Percentiles rank a stretch among this genome's conserved stretches.
phyloP scores from a whole-genome alignment of 257 asterid genomes.

The Striga asiatica region DNA sequence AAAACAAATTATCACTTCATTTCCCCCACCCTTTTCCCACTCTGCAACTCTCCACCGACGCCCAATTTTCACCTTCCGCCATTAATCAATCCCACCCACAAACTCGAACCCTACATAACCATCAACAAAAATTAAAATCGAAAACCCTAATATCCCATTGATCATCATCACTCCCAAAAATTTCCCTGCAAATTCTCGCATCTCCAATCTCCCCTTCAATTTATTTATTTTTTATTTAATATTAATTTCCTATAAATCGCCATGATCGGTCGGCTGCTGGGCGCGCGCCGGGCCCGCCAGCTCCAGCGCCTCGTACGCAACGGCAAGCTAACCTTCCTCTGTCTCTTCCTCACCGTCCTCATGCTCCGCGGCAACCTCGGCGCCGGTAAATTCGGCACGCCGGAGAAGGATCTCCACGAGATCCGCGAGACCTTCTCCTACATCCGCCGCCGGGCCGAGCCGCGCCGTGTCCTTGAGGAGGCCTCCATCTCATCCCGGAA shows the following conservation, averaged over 20 bases:
- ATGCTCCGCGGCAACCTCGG: slow-evolving; percentile 37
- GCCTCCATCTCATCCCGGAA: slow-evolving; percentile 16
- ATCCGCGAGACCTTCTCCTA: slow-evolving; percentile 35
- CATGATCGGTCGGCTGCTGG: slow-evolving; percentile 31
- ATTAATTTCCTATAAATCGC: too few species aligned
- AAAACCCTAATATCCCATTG: not conserved
- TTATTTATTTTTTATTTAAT: too few species aligned
- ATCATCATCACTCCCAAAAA: not conserved
- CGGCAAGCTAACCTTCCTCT: slow-evolving; percentile 37
- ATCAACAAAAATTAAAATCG: not conserved
- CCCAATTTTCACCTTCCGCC: too few species aligned
- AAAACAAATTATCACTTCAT: too few species aligned
- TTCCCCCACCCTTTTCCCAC: too few species aligned
- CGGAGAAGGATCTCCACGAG: slow-evolving; percentile 45
- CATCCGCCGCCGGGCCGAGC: slow-evolving; percentile 37
- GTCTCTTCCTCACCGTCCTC: slow-evolving; percentile 34
- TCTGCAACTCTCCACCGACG: too few species aligned
- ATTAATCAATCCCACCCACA: too few species aligned
- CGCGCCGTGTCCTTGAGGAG: slow-evolving; percentile 34
- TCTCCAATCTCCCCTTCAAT: not conserved
- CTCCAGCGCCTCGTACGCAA: slow-evolving; percentile 26
- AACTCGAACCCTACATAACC: too few species aligned
- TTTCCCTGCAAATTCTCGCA: not conserved
- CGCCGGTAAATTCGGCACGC: slow-evolving; percentile 48
- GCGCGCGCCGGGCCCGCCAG: slow-evolving; percentile 32